Evolutionary conservation across 306 rosid species (phyloP), one percentile per base, ranked within the genome.

Genomic region (Trifolium repens): DNA sequence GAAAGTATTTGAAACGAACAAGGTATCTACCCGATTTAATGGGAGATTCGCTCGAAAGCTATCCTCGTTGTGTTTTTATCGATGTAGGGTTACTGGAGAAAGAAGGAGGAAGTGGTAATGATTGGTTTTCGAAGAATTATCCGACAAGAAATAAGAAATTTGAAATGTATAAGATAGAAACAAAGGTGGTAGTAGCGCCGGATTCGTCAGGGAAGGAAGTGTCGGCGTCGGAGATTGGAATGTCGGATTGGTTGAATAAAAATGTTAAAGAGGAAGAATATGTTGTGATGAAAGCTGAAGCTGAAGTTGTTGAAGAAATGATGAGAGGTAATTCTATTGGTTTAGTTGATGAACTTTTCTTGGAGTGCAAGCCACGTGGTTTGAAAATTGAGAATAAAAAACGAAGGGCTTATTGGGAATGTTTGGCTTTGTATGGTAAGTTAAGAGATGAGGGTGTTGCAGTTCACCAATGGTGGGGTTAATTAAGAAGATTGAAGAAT

Each of bases 401-500:
- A 8, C 34, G 82, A 5, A 85, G 91, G 70, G 91, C 98, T 61
- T 93, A 93, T 53, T 93, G 98, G 97, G 88, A 91, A 65, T 93
- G 96, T 60, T 81, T 93, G 85, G 97, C 96, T 0, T 47, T 93
- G 79, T 93, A 93, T 37, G 97, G 98, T 0, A 85, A 69, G 69
- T 85, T 93, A 12, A 85, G 90, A 16, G 98, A 93, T 47, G 91
- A 89, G 80, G 97, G 98, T 50, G 93, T 93, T 5, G 98, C 97
- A 8, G 98, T 93, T 69, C 97, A 93, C 64, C 98, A 93, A 12
- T 93, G 98, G 98, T 91, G 97, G 96, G 96, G 91, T 76, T 90
- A 80, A 24, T 54, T 19, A 44, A 44, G 26, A 61, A 3, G 6
- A 22, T 58, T 58, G 14, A 24, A 26, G 63, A 58, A 13, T 12